Percentiles rank a stretch among this genome's conserved stretches.
Conservation (phyloP, 2,329 filamentous ascomycete genomes). For the Fusarium burgessii region DNA sequence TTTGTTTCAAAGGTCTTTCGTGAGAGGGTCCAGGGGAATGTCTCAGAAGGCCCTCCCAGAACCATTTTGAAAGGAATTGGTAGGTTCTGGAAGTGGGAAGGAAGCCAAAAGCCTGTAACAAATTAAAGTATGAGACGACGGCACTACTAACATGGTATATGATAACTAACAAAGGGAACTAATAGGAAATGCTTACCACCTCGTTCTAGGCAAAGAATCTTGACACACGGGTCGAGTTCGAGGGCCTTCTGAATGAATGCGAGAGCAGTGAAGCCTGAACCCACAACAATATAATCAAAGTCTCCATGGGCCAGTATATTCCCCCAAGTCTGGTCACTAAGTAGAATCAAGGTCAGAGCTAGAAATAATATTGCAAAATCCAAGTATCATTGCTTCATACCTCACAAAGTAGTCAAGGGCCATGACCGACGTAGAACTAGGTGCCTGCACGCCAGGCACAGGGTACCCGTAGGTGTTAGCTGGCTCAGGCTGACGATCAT, state of each 20-base stretch:
- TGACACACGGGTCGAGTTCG: background rate
- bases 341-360: background rate
- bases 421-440: background rate
- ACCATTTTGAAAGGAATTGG: constrained; percentile 6
- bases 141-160: too few relatives aligned
- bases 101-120: background rate
- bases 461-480: background rate
- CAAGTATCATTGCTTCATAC: background rate
- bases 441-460: background rate
- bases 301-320: background rate
- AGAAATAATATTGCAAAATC: background rate
- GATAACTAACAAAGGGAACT: background rate
- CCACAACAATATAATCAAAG: constrained; percentile 1
- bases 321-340: background rate
- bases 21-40: background rate
- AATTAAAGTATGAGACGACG: background rate
- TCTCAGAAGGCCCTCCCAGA: background rate
- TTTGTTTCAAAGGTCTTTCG: background rate
- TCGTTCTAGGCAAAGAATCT: background rate
- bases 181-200: background rate
- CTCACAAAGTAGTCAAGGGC: constrained; percentile 1
- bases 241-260: constrained; percentile 1
- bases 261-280: background rate
- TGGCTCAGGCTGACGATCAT: constrained; percentile 1
- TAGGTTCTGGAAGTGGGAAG: constrained; percentile 3